Evolutionary conservation across 495 filamentous ascomycete species (phyloP).

Genomic region (Cenococcum geophilum): DNA sequence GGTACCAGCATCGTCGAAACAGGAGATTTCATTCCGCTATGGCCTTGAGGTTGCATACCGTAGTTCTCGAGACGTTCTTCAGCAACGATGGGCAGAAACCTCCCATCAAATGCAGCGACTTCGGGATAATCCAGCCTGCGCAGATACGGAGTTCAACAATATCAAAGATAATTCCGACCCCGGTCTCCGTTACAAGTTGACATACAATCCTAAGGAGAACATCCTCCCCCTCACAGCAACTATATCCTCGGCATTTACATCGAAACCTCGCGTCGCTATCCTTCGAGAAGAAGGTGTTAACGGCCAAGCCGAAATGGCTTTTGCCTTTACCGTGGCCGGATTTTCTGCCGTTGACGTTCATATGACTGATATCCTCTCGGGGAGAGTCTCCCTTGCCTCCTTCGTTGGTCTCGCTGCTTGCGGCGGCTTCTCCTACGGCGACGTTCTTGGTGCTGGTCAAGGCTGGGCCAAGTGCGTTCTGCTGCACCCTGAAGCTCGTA

Average conservation of each 20-base stretch:
- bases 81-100: conserved; percentile 82
- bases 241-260: conserved; percentile 62
- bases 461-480: conserved; percentile 97
- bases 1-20: conserved; percentile 63
- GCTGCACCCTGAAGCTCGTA: conserved; percentile 67
- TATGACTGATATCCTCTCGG: conserved; percentile 88
- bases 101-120: conserved; percentile 88
- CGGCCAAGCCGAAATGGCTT: conserved; percentile 94
- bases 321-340: conserved; percentile 85
- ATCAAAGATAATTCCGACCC: conserved; percentile 73
- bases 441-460: conserved; percentile 88
- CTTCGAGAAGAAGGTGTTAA: conserved; percentile 94
- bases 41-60: conserved; percentile 60
- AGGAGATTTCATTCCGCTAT: conserved; percentile 69
- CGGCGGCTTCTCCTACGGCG: conserved; percentile 95
- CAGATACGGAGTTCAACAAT: conserved; percentile 73
- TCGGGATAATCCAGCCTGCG: conserved; percentile 81
- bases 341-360: conserved; percentile 91
- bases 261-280: conserved; percentile 82
- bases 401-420: conserved; percentile 89
- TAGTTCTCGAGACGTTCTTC: conserved; percentile 63
- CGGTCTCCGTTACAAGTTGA: conserved; percentile 78
- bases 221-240: conserved; percentile 62
- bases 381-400: conserved; percentile 64
- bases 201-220: conserved; percentile 73